phyloP scores from a whole-genome alignment of 176 grass and related monocot genomes.

The Eremochloa ophiuroides region DNA sequence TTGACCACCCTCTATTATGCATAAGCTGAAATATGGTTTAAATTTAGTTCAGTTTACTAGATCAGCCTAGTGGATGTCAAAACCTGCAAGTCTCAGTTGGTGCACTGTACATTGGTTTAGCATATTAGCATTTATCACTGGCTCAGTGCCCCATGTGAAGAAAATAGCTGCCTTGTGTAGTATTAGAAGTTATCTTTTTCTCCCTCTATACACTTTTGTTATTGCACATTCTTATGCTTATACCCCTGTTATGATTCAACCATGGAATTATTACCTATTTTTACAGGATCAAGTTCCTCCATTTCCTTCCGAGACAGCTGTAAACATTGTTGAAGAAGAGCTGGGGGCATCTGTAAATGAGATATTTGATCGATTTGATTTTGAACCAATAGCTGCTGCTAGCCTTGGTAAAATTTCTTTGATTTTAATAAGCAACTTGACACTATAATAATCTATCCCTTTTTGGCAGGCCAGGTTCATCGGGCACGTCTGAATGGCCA shows the following conservation, averaged over 20 bases:
- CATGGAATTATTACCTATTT: slow-evolving; percentile 8
- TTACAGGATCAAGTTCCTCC: slow-evolving; percentile 95
- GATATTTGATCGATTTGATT: slow-evolving; percentile 95
- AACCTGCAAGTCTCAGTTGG: background rate
- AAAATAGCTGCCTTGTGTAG: background rate
- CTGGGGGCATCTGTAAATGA: slow-evolving; percentile 61
- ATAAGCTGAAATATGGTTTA: background rate
- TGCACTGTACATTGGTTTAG: background rate
- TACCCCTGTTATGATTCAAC: background rate
- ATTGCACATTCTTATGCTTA: background rate
- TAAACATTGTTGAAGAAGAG: slow-evolving; percentile 94
- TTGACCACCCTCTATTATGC: background rate
- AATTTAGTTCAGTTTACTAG: slow-evolving; percentile 4
- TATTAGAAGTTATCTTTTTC: background rate
- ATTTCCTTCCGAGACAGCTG: slow-evolving; percentile 78
- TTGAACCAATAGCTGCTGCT: slow-evolving; percentile 98
- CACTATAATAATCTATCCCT: slow-evolving; percentile 37
- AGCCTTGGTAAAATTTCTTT: slow-evolving; percentile 75
- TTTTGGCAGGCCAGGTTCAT: slow-evolving; percentile 96
- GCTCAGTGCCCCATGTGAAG: background rate
- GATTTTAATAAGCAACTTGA: slow-evolving; percentile 3
- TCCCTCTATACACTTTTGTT: background rate
- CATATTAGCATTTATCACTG: background rate
- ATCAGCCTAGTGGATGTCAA: background rate
- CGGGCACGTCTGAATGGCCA: slow-evolving; percentile 79